Conservation (phyloP, 306 rosid species). For the Albizia julibrissin region DNA sequence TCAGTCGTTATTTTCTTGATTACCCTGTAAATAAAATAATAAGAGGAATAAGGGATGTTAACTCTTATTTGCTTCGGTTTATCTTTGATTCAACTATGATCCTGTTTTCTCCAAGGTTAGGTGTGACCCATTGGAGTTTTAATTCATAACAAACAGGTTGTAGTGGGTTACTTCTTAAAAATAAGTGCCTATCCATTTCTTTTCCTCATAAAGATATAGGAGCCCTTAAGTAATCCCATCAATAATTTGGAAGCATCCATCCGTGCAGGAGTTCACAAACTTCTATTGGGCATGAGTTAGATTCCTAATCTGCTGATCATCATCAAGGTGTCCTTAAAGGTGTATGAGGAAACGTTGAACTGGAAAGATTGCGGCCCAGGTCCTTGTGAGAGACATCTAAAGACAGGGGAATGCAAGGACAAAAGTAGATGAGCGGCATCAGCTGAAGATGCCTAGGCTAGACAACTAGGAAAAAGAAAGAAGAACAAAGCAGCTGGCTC, state of each 20-base stretch:
- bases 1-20: background rate
- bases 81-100: too few relatives aligned
- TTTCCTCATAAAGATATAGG: background rate
- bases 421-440: background rate
- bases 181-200: background rate
- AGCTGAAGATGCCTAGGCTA: background rate
- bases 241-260: background rate
- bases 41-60: background rate
- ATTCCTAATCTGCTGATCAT: background rate
- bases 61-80: background rate
- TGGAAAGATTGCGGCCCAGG: background rate
- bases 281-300: background rate
- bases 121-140: too few relatives aligned
- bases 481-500: background rate
- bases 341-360: background rate
- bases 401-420: background rate
- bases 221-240: background rate
- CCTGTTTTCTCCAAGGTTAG: too few relatives aligned
- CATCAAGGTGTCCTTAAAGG: background rate
- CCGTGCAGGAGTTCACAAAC: background rate
- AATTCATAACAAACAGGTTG: too few relatives aligned
- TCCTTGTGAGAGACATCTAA: background rate
- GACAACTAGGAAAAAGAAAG: background rate
- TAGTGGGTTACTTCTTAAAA: background rate
- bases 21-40: background rate